A percentile compares a stretch with the other conserved stretches of the same genome.
These are phyloP conservation scores for Yamadazyma buinensis DNA, from an alignment of 1,139 yeast species.

Conservation along the genomic window DNA sequence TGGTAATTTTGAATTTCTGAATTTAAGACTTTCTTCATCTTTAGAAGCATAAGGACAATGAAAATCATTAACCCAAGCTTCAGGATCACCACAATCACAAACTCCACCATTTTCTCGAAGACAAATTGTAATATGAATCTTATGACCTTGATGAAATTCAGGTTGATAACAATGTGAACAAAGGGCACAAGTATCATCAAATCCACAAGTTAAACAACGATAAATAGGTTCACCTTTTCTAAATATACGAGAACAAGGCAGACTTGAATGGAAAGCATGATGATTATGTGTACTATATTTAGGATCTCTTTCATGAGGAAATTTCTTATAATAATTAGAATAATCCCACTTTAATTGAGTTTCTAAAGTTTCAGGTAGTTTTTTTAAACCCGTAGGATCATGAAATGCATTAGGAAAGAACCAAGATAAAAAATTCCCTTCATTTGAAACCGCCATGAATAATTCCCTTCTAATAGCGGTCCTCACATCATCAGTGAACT, in stretches of 20 bases:
- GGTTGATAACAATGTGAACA: slow-evolving; percentile 77
- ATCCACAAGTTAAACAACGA: slow-evolving; percentile 78
- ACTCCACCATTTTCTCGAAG: slow-evolving; percentile 87
- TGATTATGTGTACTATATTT: slow-evolving; percentile 24
- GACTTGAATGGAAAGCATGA: slow-evolving; percentile 55
- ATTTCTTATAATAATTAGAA: slow-evolving; percentile 25
- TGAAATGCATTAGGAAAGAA: slow-evolving; percentile 44
- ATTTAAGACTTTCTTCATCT: slow-evolving; percentile 11
- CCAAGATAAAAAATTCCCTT: slow-evolving; percentile 46
- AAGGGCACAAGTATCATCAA: slow-evolving; percentile 82
- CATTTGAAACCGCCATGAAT: slow-evolving; percentile 46
- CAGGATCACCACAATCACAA: slow-evolving; percentile 65
- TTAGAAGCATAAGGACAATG: slow-evolving; percentile 30
- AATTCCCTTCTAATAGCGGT: slow-evolving; percentile 46
- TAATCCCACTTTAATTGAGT: slow-evolving; percentile 37
- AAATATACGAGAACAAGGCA: slow-evolving; percentile 77
- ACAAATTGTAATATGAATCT: slow-evolving; percentile 68
- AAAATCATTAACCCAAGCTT: slow-evolving; percentile 47
- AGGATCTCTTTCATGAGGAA: slow-evolving; percentile 18
- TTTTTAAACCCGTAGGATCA: slow-evolving; percentile 7
- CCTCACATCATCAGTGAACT: slow-evolving; percentile 31
- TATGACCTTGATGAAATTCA: slow-evolving; percentile 71
- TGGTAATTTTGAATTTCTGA: slow-evolving; percentile 24
- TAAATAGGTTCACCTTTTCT: slow-evolving; percentile 85
- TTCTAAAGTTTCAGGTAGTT: slow-evolving; percentile 21